Evolutionary conservation across 148 eudicot genomes (phyloP), one percentile per base, ranked within the genome.

Genomic region (Talinum fruticosum): DNA sequence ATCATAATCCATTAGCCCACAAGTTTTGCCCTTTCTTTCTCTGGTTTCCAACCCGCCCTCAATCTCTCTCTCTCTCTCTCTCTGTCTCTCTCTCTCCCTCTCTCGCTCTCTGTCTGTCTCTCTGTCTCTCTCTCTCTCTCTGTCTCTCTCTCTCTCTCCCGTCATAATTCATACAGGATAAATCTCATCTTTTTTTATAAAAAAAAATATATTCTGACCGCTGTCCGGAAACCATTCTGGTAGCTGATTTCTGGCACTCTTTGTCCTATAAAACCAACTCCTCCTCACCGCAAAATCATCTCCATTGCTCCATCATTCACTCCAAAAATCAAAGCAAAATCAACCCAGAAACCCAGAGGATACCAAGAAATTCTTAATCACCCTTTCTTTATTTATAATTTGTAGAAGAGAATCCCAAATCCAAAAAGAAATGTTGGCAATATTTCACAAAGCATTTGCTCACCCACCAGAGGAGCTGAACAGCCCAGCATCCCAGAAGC

Each of bases 401-500:
- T 21, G 16, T 6, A 1, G n/a, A 57, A 44, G 51, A 44, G 2
- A 59, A 26, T 5, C n/a, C 69, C 38, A 30, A 41, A 30, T 26
- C 38, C 6, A 29, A 30, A 41, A 32, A 35, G 87, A 81, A 62
- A 94, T 94, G 98, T 77, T 94, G 87, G 98, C 95, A 8, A 94
- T 94, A 81, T 94, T 94, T 79, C 95, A 89, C 78, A 84, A 94
- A 81, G 97, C 93, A 32, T 92, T 90, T 85, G 95, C 97, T 71
- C 85, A 94, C 59, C 97, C 98, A 76, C 98, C 98, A 4, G 95
- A 92, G 54, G 98, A 94, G 88, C 93, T 94, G 3, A 87, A 92
- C 77, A 92, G 97, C 82, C 97, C 98, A 10, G 92, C 89, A 7
- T 92, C 96, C 34, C 79, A 74, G 2, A 79, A 85, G 30, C 90